Conservation (phyloP, 371 early-diverging fungal genomes). For the Mucor mucedo region DNA sequence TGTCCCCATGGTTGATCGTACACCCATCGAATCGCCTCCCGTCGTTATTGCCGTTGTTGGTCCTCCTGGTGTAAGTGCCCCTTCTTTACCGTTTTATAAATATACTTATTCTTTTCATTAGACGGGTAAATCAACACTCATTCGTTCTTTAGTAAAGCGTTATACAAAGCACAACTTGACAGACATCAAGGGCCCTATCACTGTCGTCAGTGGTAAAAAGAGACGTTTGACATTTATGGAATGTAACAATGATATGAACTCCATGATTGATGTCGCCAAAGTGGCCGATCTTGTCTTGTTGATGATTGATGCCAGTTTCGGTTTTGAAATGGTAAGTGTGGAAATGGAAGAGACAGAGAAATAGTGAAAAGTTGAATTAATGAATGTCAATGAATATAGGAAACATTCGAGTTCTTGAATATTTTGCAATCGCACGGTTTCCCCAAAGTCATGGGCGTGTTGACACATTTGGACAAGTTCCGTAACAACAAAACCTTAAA, state of each 20-base stretch:
- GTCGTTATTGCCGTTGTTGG: constrained; percentile 95
- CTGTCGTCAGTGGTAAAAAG: constrained; percentile 94
- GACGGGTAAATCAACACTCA: constrained; percentile 95
- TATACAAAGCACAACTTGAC: constrained; percentile 92
- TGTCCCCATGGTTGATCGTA: constrained; percentile 95
- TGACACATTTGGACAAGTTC: constrained; percentile 95
- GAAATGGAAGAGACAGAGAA: too few relatives aligned
- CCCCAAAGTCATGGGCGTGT: constrained; percentile 96
- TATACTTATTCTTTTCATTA: constrained; percentile 24
- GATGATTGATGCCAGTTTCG: constrained; percentile 95
- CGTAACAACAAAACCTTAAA: constrained; percentile 88
- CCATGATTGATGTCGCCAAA: constrained; percentile 98
- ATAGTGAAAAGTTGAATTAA: too few relatives aligned
- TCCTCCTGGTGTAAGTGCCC: constrained; percentile 83
- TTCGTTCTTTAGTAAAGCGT: constrained; percentile 92
- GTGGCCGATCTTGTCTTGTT: constrained; percentile 97
- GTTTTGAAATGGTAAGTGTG: constrained; percentile 93
- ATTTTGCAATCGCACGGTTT: constrained; percentile 98
- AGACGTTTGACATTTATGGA: constrained; percentile 96
- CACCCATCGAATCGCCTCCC: constrained; percentile 91
- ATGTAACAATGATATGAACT: constrained; percentile 94
- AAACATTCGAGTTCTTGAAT: constrained; percentile 99
- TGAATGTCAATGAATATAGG: constrained; percentile 43
- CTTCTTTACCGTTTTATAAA: neutral
- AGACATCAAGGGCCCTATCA: constrained; percentile 95